Evolutionary conservation across 441 rosid genomes (phyloP), one percentile per base, ranked within the genome.

Genomic region (Melastoma candidum): DNA sequence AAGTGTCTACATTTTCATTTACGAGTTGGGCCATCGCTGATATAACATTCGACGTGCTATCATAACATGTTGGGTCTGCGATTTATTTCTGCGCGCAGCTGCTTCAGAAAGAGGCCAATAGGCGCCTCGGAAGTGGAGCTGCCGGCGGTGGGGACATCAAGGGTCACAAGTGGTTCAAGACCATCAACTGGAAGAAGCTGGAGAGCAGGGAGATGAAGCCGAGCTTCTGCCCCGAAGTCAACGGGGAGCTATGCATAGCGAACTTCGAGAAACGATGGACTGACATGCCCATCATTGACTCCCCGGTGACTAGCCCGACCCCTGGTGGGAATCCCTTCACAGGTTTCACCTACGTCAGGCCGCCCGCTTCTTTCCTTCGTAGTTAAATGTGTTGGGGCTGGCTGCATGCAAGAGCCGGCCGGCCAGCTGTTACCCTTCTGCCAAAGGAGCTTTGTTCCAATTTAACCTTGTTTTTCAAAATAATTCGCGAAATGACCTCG

Each of bases 251-350:
- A 29, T 88, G 98, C 77, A 75, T 82, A 44, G 98, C 95, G 11
- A 92, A 92, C 71, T 92, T 92, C 11, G 95, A 85, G 62, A 85
- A 72, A 55, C 63, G 68, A 47, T 88, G 97, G 97, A 88, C 97
- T 11, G 94, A 88, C 7, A 85, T 85, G 98, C 78, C 94, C 17
- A 54, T 84, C 52, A 45, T 61, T 10, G 93, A 80, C 64, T 92
- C 95, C 26, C 97, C 97, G 11, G 97, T 83, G 52, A 82, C 73
- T 57, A 85, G 92, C 68, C 98, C 98, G 1, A 82, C 60, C 59
- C 61, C 71, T 8, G 66, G 68, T 47, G 79, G 50, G 8, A 88
- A 85, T 51, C 92, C 90, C 47, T 92, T 92, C 49, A 65, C 52
- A 14, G 74, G 81, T 62, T 92, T 85, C 68, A 76, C 80, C 12